phyloP scores from a whole-genome alignment of 106 monocot species.

The Dendrobium nobile region DNA sequence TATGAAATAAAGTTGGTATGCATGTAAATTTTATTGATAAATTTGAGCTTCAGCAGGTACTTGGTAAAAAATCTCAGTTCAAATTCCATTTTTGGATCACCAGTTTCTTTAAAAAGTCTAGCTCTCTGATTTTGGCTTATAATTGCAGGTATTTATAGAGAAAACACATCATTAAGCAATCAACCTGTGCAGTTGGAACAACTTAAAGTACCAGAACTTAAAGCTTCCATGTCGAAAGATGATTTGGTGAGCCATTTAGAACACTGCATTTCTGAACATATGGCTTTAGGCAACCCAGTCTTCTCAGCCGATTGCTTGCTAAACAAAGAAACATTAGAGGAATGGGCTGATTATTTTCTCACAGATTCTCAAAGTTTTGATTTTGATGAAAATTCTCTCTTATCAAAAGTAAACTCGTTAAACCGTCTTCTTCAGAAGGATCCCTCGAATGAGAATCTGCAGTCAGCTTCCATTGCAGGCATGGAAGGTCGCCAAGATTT shows the following conservation, averaged over 20 bases:
- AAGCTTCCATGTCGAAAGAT: constrained; percentile 58
- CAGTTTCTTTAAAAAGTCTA: too few species aligned
- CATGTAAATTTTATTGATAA: too few species aligned
- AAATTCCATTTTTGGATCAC: not conserved
- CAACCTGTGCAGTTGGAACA: constrained; percentile 22
- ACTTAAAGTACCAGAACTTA: constrained; percentile 49
- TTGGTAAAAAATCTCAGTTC: too few species aligned
- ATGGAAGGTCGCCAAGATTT: not conserved
- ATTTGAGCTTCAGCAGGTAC: too few species aligned
- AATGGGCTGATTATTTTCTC: constrained; percentile 31
- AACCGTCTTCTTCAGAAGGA: constrained; percentile 40
- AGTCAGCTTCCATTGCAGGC: not conserved
- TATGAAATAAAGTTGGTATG: too few species aligned
- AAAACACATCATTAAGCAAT: constrained; percentile 21
- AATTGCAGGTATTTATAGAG: not conserved
- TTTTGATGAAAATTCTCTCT: constrained; percentile 35
- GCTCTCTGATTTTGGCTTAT: not conserved
- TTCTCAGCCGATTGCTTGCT: not conserved
- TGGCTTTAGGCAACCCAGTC: constrained; percentile 16
- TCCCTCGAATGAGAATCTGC: constrained; percentile 5
- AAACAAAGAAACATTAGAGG: constrained; percentile 25
- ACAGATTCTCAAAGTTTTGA: constrained; percentile 26
- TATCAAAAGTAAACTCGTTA: constrained; percentile 48
- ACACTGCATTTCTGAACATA: constrained; percentile 54
- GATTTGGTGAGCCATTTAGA: constrained; percentile 64